These are phyloP conservation scores for Hyaloscypha hepaticicola DNA, from an alignment of 495 filamentous ascomycete species.

Conservation along the genomic window DNA sequence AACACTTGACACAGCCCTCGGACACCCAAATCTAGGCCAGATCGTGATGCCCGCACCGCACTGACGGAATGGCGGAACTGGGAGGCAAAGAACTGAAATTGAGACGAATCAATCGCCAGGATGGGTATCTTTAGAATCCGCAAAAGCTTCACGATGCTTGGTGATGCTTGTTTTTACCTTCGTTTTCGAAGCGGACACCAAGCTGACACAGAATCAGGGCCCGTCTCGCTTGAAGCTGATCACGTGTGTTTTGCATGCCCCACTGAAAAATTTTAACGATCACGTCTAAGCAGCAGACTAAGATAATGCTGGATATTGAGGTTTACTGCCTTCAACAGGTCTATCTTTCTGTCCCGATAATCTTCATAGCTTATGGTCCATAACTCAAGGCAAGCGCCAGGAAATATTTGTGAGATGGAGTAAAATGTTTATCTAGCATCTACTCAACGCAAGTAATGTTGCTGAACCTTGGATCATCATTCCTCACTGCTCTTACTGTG, in stretches of 20 bases:
- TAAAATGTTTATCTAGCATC: too few relatives aligned
- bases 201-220: not conserved
- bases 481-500: too few relatives aligned
- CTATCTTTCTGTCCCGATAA: too few relatives aligned
- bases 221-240: not conserved
- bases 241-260: not conserved
- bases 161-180: not conserved
- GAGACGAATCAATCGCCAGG: not conserved
- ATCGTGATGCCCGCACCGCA: not conserved
- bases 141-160: conserved; percentile 3
- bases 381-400: too few relatives aligned
- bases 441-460: too few relatives aligned
- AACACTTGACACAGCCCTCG: conserved; percentile 22
- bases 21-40: conserved; percentile 1
- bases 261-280: too few relatives aligned
- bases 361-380: too few relatives aligned
- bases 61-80: not conserved
- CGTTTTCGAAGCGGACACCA: not conserved
- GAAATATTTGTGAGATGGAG: too few relatives aligned
- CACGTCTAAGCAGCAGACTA: too few relatives aligned
- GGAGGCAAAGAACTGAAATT: not conserved
- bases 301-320: too few relatives aligned
- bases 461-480: too few relatives aligned
- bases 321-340: too few relatives aligned
- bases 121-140: not conserved